Percentiles rank a stretch among this genome's conserved stretches.
phyloP scores from a whole-genome alignment of 306 rosid species.

The Neltuma alba region DNA sequence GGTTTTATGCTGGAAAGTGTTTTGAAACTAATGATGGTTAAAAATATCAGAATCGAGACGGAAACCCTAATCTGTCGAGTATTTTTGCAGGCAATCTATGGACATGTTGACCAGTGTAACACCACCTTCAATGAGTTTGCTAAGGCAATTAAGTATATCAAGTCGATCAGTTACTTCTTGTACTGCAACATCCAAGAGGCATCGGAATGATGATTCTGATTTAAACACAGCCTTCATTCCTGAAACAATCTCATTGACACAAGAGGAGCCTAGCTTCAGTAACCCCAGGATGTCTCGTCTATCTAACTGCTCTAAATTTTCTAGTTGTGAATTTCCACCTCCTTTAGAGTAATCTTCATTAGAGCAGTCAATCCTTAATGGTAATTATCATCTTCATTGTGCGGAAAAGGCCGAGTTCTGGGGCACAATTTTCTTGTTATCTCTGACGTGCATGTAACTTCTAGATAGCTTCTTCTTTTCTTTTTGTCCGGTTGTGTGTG shows the following conservation, averaged over 20 bases:
- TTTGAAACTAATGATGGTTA: no score
- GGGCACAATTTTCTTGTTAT: neutral
- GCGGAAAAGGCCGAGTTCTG: neutral
- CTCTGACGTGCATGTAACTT: neutral
- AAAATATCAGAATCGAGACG: no score
- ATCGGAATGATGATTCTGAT: slow-evolving; percentile 29
- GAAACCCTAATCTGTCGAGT: slow-evolving; percentile 22
- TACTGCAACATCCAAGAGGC: slow-evolving; percentile 20
- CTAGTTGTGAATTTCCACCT: slow-evolving; percentile 51
- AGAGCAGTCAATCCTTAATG: slow-evolving; percentile 62
- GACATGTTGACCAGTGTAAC: slow-evolving; percentile 62
- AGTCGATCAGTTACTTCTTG: slow-evolving; percentile 11
- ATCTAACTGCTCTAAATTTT: slow-evolving; percentile 29
- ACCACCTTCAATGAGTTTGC: slow-evolving; percentile 45
- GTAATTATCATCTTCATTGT: no score
- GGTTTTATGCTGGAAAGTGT: no score
- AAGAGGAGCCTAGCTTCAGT: neutral
- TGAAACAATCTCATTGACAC: slow-evolving; percentile 14
- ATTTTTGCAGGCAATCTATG: slow-evolving; percentile 60
- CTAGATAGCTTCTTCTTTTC: neutral
- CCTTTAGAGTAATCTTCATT: slow-evolving; percentile 57
- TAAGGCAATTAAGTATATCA: slow-evolving; percentile 28
- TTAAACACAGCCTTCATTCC: slow-evolving; percentile 39
- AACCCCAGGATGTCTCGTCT: neutral
- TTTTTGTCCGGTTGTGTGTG: slow-evolving; percentile 1